Evolutionary conservation across 1,284 basidiomycete genomes (phyloP), one percentile per base, ranked within the genome.

Genomic region (Puccinia polysora): DNA sequence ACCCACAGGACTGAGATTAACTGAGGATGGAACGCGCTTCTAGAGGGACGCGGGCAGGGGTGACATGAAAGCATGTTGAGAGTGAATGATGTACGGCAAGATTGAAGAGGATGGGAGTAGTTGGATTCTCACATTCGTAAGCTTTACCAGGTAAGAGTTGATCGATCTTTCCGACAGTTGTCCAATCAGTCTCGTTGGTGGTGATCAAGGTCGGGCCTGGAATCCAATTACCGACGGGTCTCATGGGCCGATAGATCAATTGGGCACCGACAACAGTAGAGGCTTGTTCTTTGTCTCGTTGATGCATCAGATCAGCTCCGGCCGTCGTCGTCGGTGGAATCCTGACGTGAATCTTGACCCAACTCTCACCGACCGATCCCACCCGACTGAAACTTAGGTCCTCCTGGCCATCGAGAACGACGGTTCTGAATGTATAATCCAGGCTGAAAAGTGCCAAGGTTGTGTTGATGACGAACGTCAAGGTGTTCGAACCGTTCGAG

Each of bases 281-380:
- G 28, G 60, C 58, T 28, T 36, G 36, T 15, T 20, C 38, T 20
- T 50, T 18, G 32, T 34, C 32, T 38, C 1, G 28, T n/a, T 2
- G 58, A 60, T 40, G 49, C 30, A 55, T n/a, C 2, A 43, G 32
- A 23, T 14, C 59, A 20, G 36, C 52, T 55, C 28, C 30, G 25
- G 30, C 59, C 15, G 25, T 28, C 65, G 30, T n/a, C 50, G 30
- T 60, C 25, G 74, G 72, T 18, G 87, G 87, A 76, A 86, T 85
- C 32, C 88, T 84, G 14, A 86, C 83, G 40, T 83, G 80, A 56
- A 89, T 82, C 78, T 88, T 89, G 73, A 81, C 86, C 60, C 81
- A 81, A 75, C 86, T 84, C 12, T 86, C 84, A 76, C 85, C 84
- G 59, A 89, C 83, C 2, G 87, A 87, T 12, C 88, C 88, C 63